Base-by-base conservation (phyloP, 2,329 filamentous ascomycete genomes). In the Penicillium rolfsii region DNA sequence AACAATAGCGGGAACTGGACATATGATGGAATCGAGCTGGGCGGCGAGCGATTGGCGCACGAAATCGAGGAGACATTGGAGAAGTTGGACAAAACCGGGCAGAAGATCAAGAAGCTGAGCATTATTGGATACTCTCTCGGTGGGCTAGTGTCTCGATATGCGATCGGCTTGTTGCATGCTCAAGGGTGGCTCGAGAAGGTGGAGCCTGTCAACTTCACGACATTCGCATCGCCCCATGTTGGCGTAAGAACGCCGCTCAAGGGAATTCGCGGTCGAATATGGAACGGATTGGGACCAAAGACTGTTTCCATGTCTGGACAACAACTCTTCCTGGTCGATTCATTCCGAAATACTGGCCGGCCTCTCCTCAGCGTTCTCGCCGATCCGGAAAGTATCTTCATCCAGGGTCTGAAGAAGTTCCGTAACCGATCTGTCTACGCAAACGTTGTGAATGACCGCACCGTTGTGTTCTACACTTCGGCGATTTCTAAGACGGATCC, bases 201-300 rank as follows among this genome's bases (percentile, higher is more conserved):
- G 28, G 84, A 92, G 72, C 94, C 94, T 66, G 85, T 94, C 85
- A 97, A 96, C 81, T 97, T 98, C 77, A 91, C 90, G 2, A 97
- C 93, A 0, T 97, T 98, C 77, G 94, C 91, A 5, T 89, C 90
- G 35, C 94, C 91, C 26, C 91, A 93, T 76, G 82, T 93, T 7
- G 91, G 91, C n/a, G 89, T 90, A 1, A 83, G 89, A 53, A 86
- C 87, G 1, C 90, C 91, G 1, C 77, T 88, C 46, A 85, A 84
- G 50, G 90, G 90, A 16, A 84, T 84, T 78, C 81, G 84, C 59
- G 88, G 87, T 72, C 85, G 83, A 72, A 79, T 90, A 59, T 97
- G 82, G 87, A 98, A 98, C 73, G 85, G 89, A n/a, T 75, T 98
- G 3, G 94, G 92, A 48, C 89, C 92, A 0, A 84, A 90, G 58